A percentile compares a stretch with the other conserved stretches of the same genome.
These are phyloP conservation scores for Diplocarpon mali DNA, from an alignment of 2,329 filamentous ascomycete species.

Conservation along the genomic window DNA sequence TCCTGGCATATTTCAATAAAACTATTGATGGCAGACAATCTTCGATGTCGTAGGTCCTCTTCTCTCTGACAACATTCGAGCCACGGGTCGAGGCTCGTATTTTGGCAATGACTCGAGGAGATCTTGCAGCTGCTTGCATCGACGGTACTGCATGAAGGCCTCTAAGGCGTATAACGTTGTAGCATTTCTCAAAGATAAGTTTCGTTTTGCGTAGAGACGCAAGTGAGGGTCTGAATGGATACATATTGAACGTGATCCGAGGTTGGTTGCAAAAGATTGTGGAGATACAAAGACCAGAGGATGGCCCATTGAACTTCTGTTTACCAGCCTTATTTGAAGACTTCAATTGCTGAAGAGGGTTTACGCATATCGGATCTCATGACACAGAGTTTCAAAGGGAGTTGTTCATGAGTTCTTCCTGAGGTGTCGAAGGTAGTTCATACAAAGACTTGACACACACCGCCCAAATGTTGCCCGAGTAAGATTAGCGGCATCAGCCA, in stretches of 20 bases:
- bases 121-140: neutral
- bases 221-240: neutral
- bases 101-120: neutral
- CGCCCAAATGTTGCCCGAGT: neutral
- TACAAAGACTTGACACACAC: neutral
- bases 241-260: neutral
- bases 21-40: conserved; percentile 16
- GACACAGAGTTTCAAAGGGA: no score
- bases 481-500: neutral
- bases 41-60: conserved; percentile 7
- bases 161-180: neutral
- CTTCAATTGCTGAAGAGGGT: no score
- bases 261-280: no score
- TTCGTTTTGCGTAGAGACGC: neutral
- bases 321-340: no score
- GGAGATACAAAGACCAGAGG: no score
- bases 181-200: neutral
- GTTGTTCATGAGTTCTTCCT: no score
- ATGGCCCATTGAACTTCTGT: no score
- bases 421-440: no score
- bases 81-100: neutral
- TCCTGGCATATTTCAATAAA: conserved; percentile 17
- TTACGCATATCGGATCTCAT: no score
- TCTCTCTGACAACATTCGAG: neutral
- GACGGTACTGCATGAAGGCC: neutral